phyloP scores from a whole-genome alignment of 345 rosid genomes.

The Gynandropsis gynandra region DNA sequence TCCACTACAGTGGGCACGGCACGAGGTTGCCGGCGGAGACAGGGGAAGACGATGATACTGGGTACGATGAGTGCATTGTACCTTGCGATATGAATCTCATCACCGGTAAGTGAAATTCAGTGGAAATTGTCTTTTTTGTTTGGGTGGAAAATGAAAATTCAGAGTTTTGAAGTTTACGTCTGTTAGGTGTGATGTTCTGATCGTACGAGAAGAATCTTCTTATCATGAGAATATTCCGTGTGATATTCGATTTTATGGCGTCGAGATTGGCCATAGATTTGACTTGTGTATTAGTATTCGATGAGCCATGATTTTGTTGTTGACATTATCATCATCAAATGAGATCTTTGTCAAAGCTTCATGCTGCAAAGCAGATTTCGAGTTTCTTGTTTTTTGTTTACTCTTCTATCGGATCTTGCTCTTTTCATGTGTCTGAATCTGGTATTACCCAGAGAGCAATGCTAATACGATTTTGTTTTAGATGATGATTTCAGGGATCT shows the following conservation, averaged over 20 bases:
- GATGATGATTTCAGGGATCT: conserved; percentile 80
- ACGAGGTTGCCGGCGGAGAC: conserved; percentile 82
- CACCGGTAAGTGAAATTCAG: conserved; percentile 36
- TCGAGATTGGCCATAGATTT: no score
- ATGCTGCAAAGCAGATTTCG: not conserved
- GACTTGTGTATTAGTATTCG: no score
- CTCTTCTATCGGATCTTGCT: not conserved
- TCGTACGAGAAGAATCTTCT: no score
- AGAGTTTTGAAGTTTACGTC: no score
- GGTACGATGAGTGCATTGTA: conserved; percentile 72
- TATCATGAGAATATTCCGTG: no score
- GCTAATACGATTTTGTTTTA: conserved; percentile 4
- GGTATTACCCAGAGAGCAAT: not conserved
- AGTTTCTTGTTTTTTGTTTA: not conserved
- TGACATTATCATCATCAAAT: no score
- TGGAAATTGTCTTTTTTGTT: no score
- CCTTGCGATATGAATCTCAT: conserved; percentile 79
- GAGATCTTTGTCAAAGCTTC: no score
- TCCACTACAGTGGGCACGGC: conserved; percentile 80
- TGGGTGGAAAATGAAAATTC: no score
- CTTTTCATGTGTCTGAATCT: not conserved
- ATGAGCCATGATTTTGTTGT: no score
- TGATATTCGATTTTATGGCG: no score
- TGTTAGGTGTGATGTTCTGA: no score
- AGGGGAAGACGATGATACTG: conserved; percentile 83